A percentile compares a stretch with the other conserved stretches of the same genome.
These are phyloP conservation scores for Aspergillus sclerotioniger DNA, from an alignment of 495 filamentous ascomycete genomes.

Conservation along the genomic window DNA sequence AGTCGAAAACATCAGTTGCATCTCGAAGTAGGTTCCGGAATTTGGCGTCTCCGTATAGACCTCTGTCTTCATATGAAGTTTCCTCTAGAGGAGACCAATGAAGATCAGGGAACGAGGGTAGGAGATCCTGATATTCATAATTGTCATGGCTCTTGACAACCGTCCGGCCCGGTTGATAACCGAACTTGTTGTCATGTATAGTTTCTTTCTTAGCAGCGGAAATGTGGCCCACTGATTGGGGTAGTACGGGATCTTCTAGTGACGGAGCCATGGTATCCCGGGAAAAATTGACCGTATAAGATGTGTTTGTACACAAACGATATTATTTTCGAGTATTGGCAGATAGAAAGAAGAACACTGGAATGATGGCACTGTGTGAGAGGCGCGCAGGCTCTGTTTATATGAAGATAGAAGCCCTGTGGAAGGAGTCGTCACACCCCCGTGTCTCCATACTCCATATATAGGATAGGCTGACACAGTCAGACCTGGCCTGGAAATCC, in stretches of 20 bases:
- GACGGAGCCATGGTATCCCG: slow-evolving; percentile 33
- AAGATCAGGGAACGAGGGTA: slow-evolving; percentile 55
- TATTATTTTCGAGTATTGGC: neutral
- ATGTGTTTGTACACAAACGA: neutral
- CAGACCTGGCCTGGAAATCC: slow-evolving; percentile 7
- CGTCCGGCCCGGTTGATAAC: slow-evolving; percentile 50
- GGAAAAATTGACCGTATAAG: neutral
- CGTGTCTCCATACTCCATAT: neutral
- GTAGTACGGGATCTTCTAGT: slow-evolving; percentile 26
- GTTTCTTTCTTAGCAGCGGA: slow-evolving; percentile 22
- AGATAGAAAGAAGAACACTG: neutral
- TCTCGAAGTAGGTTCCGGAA: slow-evolving; percentile 51
- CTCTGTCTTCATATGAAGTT: slow-evolving; percentile 54
- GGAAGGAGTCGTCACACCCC: neutral
- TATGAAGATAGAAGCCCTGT: neutral
- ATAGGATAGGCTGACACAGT: neutral
- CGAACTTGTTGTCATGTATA: slow-evolving; percentile 31
- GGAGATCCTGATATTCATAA: slow-evolving; percentile 57
- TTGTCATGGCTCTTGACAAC: slow-evolving; percentile 41
- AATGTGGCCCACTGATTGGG: slow-evolving; percentile 15
- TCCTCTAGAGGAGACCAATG: slow-evolving; percentile 53
- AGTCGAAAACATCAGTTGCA: slow-evolving; percentile 56
- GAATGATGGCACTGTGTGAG: neutral
- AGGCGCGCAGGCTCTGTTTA: neutral
- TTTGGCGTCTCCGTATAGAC: slow-evolving; percentile 52